These are phyloP conservation scores for Luzula sylvatica DNA, from an alignment of 176 grass and related monocot species.

Conservation along the genomic window DNA sequence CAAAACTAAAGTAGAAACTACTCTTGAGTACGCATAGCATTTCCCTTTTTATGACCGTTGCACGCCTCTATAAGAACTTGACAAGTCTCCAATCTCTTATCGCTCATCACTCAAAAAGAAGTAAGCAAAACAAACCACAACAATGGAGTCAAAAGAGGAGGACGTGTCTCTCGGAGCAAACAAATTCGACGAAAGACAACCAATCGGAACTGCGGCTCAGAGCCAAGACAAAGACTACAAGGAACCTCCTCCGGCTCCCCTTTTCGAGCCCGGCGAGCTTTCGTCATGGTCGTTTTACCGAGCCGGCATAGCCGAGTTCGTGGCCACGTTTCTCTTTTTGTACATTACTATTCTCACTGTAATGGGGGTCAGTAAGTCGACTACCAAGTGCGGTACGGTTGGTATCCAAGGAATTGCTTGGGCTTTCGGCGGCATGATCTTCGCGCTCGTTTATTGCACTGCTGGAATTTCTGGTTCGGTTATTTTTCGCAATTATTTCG, in stretches of 20 bases:
- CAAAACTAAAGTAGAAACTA: background rate
- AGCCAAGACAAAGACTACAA: slow-evolving; percentile 77
- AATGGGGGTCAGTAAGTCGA: slow-evolving; percentile 59
- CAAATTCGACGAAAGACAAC: slow-evolving; percentile 68
- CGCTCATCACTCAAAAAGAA: background rate
- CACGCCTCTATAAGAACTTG: background rate
- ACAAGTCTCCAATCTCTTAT: background rate
- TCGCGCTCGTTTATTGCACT: slow-evolving; percentile 90
- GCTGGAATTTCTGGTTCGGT: slow-evolving; percentile 74
- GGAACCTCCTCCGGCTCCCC: slow-evolving; percentile 62
- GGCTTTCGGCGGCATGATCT: slow-evolving; percentile 95
- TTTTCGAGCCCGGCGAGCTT: slow-evolving; percentile 79
- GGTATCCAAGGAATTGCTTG: slow-evolving; percentile 86
- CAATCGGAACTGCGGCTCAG: slow-evolving; percentile 74
- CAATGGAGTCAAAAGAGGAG: slow-evolving; percentile 83
- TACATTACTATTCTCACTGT: slow-evolving; percentile 93
- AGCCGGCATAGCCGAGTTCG: slow-evolving; percentile 86
- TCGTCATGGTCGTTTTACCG: slow-evolving; percentile 95
- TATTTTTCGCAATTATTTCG: no score
- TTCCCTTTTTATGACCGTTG: background rate
- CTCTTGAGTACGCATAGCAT: background rate
- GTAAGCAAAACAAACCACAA: background rate
- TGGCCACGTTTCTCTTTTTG: slow-evolving; percentile 87
- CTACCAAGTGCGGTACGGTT: slow-evolving; percentile 60
- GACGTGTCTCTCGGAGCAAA: slow-evolving; percentile 68